Conservation (phyloP, 2,329 filamentous ascomycete species). For the Celoporthe dispersa region DNA sequence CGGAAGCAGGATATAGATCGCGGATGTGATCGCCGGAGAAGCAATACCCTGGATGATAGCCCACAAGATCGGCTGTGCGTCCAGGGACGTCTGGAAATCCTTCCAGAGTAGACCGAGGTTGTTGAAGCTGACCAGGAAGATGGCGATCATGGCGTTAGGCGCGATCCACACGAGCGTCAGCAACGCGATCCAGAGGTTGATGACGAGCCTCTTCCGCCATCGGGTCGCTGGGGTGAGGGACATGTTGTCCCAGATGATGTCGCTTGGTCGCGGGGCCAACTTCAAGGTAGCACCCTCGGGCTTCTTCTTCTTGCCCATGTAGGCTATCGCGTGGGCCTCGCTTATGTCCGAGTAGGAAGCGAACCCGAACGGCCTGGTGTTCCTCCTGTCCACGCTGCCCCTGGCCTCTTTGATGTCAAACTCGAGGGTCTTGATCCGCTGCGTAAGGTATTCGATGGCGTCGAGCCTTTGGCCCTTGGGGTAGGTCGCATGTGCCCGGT, state of each 20-base stretch:
- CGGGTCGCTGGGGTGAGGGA: slow-evolving; percentile 70
- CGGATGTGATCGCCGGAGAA: slow-evolving; percentile 83
- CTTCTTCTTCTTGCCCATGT: slow-evolving; percentile 77
- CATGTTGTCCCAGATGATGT: slow-evolving; percentile 97
- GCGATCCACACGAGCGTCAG: slow-evolving; percentile 86
- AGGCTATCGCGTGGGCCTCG: slow-evolving; percentile 87
- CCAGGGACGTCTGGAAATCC: slow-evolving; percentile 70
- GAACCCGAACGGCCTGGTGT: slow-evolving; percentile 90
- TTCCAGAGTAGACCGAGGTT: slow-evolving; percentile 83
- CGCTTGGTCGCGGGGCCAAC: slow-evolving; percentile 83
- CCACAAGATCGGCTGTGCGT: slow-evolving; percentile 70
- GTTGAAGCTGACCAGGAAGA: slow-evolving; percentile 85
- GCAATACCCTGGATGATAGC: slow-evolving; percentile 89
- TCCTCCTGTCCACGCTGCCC: slow-evolving; percentile 80
- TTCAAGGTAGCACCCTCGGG: slow-evolving; percentile 76
- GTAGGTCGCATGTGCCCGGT: slow-evolving; percentile 68
- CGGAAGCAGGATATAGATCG: slow-evolving; percentile 85
- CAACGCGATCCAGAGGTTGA: slow-evolving; percentile 80
- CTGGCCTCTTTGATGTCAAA: slow-evolving; percentile 83
- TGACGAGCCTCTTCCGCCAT: slow-evolving; percentile 74
- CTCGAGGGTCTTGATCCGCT: slow-evolving; percentile 82
- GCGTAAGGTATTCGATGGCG: slow-evolving; percentile 90
- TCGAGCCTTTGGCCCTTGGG: slow-evolving; percentile 79
- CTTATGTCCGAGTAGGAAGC: slow-evolving; percentile 89
- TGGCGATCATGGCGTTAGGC: slow-evolving; percentile 91